phyloP scores from a whole-genome alignment of 306 rosid genomes.

The Luffa acutangula region DNA sequence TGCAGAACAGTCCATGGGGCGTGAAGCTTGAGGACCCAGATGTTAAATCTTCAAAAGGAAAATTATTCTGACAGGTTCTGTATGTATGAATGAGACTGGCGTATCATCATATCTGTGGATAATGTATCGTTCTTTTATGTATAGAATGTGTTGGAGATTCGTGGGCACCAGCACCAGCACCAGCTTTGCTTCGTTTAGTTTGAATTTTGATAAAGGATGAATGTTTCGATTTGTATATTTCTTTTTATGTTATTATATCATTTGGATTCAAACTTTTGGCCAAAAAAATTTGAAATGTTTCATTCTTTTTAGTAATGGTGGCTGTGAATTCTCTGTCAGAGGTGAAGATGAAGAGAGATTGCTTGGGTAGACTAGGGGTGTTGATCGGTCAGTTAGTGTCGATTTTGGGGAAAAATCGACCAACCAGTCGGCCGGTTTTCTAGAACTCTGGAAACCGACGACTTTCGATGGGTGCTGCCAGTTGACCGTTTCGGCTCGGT shows the following conservation, averaged over 20 bases:
- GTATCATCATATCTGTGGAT: neutral
- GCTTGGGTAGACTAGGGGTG: too few relatives aligned
- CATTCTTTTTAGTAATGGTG: neutral
- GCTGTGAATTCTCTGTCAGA: neutral
- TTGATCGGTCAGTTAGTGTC: too few relatives aligned
- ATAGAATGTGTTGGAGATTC: neutral
- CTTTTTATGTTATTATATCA: neutral
- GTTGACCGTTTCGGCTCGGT: too few relatives aligned
- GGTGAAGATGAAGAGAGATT: neutral
- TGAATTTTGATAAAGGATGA: neutral
- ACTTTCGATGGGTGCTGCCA: too few relatives aligned
- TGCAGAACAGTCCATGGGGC: slow-evolving; percentile 70
- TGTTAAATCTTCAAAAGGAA: neutral
- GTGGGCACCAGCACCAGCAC: neutral
- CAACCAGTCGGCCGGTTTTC: too few relatives aligned
- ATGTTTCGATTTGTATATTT: neutral
- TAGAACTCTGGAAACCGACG: too few relatives aligned
- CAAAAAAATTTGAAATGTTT: neutral
- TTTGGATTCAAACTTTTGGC: too few relatives aligned
- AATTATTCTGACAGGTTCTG: neutral
- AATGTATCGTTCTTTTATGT: neutral
- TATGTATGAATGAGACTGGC: neutral
- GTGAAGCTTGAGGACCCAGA: slow-evolving; percentile 31
- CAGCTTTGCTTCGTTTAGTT: neutral
- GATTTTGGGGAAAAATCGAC: too few relatives aligned